phyloP scores from a whole-genome alignment of 805 yeast species.

The Teunomyces tritomae region DNA sequence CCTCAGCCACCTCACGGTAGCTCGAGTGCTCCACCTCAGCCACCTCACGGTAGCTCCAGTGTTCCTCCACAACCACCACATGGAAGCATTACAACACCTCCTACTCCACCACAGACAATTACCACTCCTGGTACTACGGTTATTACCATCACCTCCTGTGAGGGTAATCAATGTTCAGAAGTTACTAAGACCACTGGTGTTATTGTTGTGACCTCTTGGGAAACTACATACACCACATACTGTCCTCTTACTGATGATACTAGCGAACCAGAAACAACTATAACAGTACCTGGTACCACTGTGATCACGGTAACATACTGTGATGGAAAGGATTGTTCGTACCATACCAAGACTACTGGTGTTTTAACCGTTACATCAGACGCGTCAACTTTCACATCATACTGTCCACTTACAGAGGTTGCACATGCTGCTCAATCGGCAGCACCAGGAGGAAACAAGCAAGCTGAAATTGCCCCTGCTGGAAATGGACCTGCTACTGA shows the following conservation, averaged over 20 bases:
- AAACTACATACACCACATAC: constrained; percentile 22
- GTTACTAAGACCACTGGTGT: constrained; percentile 4
- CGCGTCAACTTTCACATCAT: constrained; percentile 19
- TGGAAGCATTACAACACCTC: background rate
- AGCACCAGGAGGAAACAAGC: background rate
- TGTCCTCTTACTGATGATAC: constrained; percentile 11
- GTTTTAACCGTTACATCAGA: constrained; percentile 5
- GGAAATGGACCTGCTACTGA: background rate
- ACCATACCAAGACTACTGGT: constrained; percentile 4
- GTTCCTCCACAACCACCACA: no score
- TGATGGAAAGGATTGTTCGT: constrained; percentile 26
- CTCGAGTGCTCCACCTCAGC: background rate
- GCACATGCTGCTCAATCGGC: constrained; percentile 6
- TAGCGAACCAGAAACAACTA: background rate
- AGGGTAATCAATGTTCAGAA: constrained; percentile 24
- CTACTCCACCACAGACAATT: background rate
- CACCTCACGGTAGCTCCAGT: no score
- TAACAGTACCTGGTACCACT: constrained; percentile 14
- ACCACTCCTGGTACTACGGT: constrained; percentile 16
- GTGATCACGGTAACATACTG: constrained; percentile 36
- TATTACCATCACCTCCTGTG: constrained; percentile 35
- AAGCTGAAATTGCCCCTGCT: background rate
- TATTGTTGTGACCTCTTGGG: constrained; percentile 3
- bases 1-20: background rate
- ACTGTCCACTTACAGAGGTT: constrained; percentile 15